phyloP scores from a whole-genome alignment of 2,329 filamentous ascomycete genomes.

The Mollisiaceae sp. region DNA sequence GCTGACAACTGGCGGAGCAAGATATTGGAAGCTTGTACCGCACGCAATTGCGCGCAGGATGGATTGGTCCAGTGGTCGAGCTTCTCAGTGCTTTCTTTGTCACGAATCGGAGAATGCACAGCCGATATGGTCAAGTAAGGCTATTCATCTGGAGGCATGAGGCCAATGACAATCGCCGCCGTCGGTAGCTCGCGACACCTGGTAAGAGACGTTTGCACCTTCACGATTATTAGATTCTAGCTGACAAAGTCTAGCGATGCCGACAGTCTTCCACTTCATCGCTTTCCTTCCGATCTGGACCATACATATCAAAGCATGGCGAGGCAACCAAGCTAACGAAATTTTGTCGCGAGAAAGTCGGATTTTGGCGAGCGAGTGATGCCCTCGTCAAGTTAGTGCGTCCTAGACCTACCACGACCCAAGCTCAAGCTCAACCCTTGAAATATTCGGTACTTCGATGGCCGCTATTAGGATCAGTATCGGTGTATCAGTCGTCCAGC shows the following conservation, averaged over 20 bases:
- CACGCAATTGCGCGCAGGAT: neutral
- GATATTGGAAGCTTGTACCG: neutral
- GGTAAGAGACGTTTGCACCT: neutral
- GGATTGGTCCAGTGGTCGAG: neutral
- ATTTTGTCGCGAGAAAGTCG: neutral
- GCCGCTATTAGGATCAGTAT: neutral
- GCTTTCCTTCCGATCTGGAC: neutral
- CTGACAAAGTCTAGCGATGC: slow-evolving; percentile 1
- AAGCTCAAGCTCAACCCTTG: neutral
- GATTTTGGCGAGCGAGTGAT: too few species aligned
- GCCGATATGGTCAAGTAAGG: neutral
- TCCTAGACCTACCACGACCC: neutral
- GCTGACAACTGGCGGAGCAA: neutral
- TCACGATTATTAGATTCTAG: neutral
- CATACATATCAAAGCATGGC: neutral
- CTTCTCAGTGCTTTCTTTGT: neutral
- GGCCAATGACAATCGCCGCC: neutral
- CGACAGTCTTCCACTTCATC: neutral
- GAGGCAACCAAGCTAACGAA: slow-evolving; percentile 6
- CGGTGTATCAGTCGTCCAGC: neutral
- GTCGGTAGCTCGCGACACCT: neutral
- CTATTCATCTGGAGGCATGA: neutral
- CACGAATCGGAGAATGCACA: neutral
- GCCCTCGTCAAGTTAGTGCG: neutral
- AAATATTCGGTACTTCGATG: neutral